Evolutionary conservation across 805 yeast species (phyloP).

Genomic region (Suhomyces sp.): DNA sequence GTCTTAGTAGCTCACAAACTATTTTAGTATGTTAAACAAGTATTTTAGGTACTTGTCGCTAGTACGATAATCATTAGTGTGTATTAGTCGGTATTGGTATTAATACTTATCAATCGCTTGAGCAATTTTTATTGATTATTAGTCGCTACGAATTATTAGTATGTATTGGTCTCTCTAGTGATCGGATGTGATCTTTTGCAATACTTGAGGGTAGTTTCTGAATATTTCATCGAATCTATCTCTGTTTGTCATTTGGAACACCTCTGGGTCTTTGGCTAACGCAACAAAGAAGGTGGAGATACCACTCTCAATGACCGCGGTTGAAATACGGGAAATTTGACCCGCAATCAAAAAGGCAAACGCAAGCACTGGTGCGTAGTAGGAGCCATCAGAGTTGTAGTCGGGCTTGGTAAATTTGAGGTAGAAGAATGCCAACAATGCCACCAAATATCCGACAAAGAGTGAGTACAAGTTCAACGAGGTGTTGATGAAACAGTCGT

Average conservation of each 20-base stretch:
- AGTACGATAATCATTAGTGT: too few species aligned
- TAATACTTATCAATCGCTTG: too few species aligned
- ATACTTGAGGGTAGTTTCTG: constrained; percentile 65
- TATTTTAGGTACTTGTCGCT: too few species aligned
- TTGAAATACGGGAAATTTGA: constrained; percentile 71
- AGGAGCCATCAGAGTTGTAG: constrained; percentile 58
- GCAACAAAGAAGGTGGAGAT: constrained; percentile 82
- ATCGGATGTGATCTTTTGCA: constrained; percentile 47
- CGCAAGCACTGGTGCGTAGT: constrained; percentile 71
- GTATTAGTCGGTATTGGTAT: too few species aligned
- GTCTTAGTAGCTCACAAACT: too few species aligned
- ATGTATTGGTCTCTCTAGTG: too few species aligned
- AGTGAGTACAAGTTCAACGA: constrained; percentile 75
- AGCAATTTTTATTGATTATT: too few species aligned
- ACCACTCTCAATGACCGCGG: constrained; percentile 77
- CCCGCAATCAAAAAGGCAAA: constrained; percentile 69
- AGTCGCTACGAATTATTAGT: too few species aligned
- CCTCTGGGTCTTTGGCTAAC: constrained; percentile 80
- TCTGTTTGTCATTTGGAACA: constrained; percentile 71
- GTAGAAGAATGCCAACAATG: constrained; percentile 62
- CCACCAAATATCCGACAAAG: constrained; percentile 62
- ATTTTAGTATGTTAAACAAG: too few species aligned
- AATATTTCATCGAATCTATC: constrained; percentile 60
- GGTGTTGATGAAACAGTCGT: constrained; percentile 77
- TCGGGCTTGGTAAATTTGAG: constrained; percentile 65